Percentiles rank a stretch among this genome's conserved stretches.
Conservation (phyloP, 2,329 filamentous ascomycete species). For the Monosporascus sp. region DNA sequence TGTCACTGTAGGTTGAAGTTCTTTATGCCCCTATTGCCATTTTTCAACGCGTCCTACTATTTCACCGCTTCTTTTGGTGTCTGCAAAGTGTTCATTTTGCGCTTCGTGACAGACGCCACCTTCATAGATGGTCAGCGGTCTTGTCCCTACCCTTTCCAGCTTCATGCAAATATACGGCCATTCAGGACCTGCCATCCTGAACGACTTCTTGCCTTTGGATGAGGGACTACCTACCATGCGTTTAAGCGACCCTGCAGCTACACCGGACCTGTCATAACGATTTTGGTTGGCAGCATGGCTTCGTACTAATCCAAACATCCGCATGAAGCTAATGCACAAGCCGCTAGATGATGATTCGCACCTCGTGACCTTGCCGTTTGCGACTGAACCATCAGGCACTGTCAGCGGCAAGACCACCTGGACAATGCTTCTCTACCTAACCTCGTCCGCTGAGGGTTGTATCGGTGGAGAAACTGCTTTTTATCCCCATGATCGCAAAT, state of each 20-base stretch:
- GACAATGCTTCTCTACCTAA: constrained; percentile 86
- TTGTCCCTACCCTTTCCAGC: too few species aligned
- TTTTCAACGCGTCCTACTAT: too few species aligned
- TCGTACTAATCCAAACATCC: background rate
- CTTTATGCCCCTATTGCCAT: background rate
- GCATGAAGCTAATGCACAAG: constrained; percentile 10
- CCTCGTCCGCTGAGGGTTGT: constrained; percentile 68
- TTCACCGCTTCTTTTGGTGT: background rate
- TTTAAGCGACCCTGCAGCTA: too few species aligned
- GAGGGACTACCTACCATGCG: too few species aligned
- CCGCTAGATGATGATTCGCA: constrained; percentile 80
- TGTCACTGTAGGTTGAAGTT: constrained; percentile 67
- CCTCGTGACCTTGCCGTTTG: constrained; percentile 52
- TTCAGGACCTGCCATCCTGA: too few species aligned
- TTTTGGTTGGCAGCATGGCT: too few species aligned
- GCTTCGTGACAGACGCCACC: too few species aligned
- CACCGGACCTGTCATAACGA: too few species aligned
- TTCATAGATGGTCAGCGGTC: too few species aligned
- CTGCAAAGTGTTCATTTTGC: background rate
- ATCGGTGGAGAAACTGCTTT: constrained; percentile 87
- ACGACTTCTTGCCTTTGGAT: too few species aligned
- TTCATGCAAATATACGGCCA: too few species aligned
- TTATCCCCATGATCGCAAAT: constrained; percentile 63
- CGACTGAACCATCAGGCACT: constrained; percentile 22
- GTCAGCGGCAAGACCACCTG: constrained; percentile 70